Evolutionary conservation across 805 yeast species (phyloP), one percentile per base, ranked within the genome.

Genomic region (Hyphopichia homilentoma): DNA sequence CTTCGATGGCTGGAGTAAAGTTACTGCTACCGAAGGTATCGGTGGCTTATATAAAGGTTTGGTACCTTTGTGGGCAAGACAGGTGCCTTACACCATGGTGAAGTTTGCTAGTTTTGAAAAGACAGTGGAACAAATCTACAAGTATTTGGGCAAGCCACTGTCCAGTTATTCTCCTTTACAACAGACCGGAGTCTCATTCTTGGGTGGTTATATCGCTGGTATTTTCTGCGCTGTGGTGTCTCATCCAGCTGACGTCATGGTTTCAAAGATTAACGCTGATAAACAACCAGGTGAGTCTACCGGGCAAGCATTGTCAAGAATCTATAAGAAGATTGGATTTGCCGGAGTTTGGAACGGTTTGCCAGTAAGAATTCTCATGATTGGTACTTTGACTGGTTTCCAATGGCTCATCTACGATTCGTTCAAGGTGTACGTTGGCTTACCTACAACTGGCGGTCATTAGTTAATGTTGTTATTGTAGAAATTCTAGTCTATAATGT

Each of bases 241-340:
- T 17, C 97, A 93, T 60, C 98, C 98, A 14, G 97, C 97, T n/a
- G 98, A 90, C 61, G 97, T 90, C 21, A 81, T 93, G 95, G 97
- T 90, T 16, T 84, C 95, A 30, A 85, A 88, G 73, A 78, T 93
- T 51, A 89, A 86, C 57, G 73, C 82, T 39, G 88, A 79, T 48
- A 78, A 75, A 50, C 62, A 60, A 54, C 72, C 80, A 21, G 70
- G 70, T 30, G 95, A 88, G 65, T 52, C 82, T 4, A 70, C 75
- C 49, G 79, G 81, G 18, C 64, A 67, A 20, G 93, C 94, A 7
- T 70, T 84, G 25, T 48, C 61, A 39, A 77, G 93, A 51, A 89
- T 90, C 50, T 90, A 89, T 59, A 58, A 66, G 35, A 73, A 77
- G 50, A 89, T 90, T 52, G 97, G 97, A 2, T 90, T 90, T 55